phyloP scores from a whole-genome alignment of 129 eudicot species.

The Flaveria trinervia region DNA sequence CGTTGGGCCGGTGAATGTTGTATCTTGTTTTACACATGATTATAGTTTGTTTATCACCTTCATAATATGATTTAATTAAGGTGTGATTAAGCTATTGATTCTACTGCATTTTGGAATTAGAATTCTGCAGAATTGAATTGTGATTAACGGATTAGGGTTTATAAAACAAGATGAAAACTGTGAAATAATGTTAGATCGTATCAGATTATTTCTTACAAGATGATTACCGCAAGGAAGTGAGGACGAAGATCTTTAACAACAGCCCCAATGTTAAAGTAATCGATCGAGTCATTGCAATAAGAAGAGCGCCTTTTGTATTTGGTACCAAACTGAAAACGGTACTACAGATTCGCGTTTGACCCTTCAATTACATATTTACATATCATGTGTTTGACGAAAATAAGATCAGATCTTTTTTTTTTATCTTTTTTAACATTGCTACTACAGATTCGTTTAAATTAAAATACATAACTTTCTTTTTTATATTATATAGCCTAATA shows the following conservation, averaged over 20 bases:
- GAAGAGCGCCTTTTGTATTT: conserved; percentile 38
- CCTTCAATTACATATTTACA: no score
- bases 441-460: no score
- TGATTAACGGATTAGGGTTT: conserved; percentile 22
- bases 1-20: conserved; percentile 24
- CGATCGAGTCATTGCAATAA: conserved; percentile 40
- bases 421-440: no score
- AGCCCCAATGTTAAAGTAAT: conserved; percentile 69
- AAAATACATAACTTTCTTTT: no score
- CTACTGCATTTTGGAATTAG: conserved; percentile 11
- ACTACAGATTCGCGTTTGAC: no score
- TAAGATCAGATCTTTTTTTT: no score
- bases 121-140: not conserved
- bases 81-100: conserved; percentile 32
- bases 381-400: no score
- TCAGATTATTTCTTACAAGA: not conserved
- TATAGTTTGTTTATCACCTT: conserved; percentile 36
- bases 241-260: conserved; percentile 75
- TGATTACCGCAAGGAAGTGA: conserved; percentile 69
- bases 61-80: conserved; percentile 27
- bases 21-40: conserved; percentile 40
- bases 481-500: no score
- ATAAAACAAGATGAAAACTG: not conserved
- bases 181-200: not conserved
- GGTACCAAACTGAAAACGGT: not conserved